Percentiles rank a stretch among this genome's conserved stretches.
These are phyloP conservation scores for Leccinum pellstonianum DNA, from an alignment of 768 basidiomycete genomes.

Conservation along the genomic window DNA sequence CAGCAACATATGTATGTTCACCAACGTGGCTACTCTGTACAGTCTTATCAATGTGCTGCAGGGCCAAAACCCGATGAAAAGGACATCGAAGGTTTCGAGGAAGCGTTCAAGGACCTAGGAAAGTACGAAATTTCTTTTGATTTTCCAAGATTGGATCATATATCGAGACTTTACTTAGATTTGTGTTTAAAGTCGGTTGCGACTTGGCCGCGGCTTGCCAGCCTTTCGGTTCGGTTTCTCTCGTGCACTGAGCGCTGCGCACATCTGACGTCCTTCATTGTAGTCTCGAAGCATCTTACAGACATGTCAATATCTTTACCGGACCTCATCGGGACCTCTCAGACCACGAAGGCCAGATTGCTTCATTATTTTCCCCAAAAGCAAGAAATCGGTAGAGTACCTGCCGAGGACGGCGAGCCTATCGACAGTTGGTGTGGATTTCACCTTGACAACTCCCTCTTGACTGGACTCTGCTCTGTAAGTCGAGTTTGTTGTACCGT, in stretches of 20 bases:
- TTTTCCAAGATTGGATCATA: not conserved
- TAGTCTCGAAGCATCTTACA: constrained; percentile 64
- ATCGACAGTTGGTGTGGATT: constrained; percentile 94
- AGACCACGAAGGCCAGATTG: constrained; percentile 87
- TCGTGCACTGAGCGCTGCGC: not conserved
- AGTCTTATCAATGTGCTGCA: constrained; percentile 26
- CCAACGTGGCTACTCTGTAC: not conserved
- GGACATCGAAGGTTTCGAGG: constrained; percentile 74
- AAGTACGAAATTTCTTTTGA: constrained; percentile 37
- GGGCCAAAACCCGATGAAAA: constrained; percentile 63
- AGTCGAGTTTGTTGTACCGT: constrained; percentile 20
- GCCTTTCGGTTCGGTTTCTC: constrained; percentile 65
- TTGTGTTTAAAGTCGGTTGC: constrained; percentile 81
- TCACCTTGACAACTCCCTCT: constrained; percentile 85
- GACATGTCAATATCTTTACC: constrained; percentile 67
- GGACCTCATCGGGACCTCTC: constrained; percentile 68
- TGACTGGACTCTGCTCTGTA: constrained; percentile 92
- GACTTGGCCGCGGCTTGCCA: constrained; percentile 87
- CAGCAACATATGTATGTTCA: constrained; percentile 74
- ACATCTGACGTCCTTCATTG: not conserved
- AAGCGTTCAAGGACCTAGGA: constrained; percentile 86
- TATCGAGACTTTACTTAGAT: constrained; percentile 39
- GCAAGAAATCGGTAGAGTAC: constrained; percentile 32
- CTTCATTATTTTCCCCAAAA: constrained; percentile 93
- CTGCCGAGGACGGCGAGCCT: constrained; percentile 51